phyloP scores from a whole-genome alignment of 2,329 filamentous ascomycete genomes.

The Colletotrichum horii region DNA sequence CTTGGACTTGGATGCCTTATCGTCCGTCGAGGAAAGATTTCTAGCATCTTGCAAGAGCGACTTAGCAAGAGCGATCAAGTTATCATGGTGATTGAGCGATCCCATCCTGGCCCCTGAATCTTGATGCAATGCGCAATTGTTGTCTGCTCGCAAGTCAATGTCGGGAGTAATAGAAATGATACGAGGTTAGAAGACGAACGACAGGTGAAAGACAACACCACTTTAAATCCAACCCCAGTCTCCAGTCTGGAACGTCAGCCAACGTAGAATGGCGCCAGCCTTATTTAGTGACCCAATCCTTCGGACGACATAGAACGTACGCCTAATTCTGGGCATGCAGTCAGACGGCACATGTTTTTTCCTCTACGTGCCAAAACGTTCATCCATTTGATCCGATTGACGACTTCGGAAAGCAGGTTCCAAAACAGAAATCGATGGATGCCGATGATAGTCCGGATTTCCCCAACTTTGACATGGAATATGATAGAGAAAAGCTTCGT shows the following conservation, averaged over 20 bases:
- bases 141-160: neutral
- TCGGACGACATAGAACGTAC: neutral
- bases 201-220: neutral
- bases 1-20: neutral
- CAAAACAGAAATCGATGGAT: neutral
- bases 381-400: neutral
- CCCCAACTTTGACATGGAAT: neutral
- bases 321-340: neutral
- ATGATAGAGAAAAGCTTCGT: neutral
- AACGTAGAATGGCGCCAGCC: neutral
- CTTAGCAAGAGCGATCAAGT: neutral
- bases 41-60: neutral
- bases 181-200: neutral
- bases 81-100: neutral
- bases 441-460: neutral
- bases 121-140: neutral
- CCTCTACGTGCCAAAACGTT: neutral
- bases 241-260: neutral
- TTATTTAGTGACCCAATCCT: neutral
- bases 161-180: neutral
- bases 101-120: neutral
- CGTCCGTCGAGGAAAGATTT: neutral
- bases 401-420: neutral
- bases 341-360: neutral
- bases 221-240: neutral